Evolutionary conservation across 2,329 filamentous ascomycete species (phyloP).

Genomic region (Fusarium dimerum): DNA sequence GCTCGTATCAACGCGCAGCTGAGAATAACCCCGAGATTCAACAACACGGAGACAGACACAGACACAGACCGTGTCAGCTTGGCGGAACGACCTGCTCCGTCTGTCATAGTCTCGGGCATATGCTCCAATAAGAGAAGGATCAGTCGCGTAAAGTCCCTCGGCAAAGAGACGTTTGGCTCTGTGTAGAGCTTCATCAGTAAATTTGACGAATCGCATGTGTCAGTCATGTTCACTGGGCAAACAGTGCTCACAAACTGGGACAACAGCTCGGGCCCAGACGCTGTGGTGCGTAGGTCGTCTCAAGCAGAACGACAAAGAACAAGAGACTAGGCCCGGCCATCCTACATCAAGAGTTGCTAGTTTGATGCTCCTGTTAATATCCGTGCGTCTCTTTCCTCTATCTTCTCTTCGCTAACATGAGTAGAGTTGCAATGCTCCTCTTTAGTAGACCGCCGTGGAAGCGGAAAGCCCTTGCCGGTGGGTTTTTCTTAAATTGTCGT

Average conservation of each 20-base stretch:
- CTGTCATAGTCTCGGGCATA: background rate
- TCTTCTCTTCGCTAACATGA: too few species aligned
- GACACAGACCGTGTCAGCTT: too few species aligned
- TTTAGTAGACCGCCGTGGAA: conserved; percentile 29
- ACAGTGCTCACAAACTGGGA: background rate
- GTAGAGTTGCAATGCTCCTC: background rate
- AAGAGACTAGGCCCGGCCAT: background rate
- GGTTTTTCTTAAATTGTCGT: conserved; percentile 17
- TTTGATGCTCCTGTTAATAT: conserved; percentile 19
- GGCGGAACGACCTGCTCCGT: background rate
- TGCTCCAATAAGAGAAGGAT: background rate
- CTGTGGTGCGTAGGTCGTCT: background rate
- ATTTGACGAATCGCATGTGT: background rate
- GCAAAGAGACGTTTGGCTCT: background rate
- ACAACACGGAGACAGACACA: too few species aligned
- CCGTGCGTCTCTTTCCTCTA: conserved; percentile 19
- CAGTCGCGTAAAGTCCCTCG: background rate
- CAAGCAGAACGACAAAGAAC: background rate
- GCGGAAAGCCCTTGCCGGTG: conserved; percentile 34
- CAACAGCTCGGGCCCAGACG: background rate
- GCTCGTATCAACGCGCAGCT: too few species aligned
- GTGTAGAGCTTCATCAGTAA: background rate
- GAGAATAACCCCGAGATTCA: too few species aligned
- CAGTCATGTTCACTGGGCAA: background rate
- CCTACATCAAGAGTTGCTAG: background rate